Evolutionary conservation across 2,329 filamentous ascomycete genomes (phyloP).

Genomic region (Alternaria infectoria): DNA sequence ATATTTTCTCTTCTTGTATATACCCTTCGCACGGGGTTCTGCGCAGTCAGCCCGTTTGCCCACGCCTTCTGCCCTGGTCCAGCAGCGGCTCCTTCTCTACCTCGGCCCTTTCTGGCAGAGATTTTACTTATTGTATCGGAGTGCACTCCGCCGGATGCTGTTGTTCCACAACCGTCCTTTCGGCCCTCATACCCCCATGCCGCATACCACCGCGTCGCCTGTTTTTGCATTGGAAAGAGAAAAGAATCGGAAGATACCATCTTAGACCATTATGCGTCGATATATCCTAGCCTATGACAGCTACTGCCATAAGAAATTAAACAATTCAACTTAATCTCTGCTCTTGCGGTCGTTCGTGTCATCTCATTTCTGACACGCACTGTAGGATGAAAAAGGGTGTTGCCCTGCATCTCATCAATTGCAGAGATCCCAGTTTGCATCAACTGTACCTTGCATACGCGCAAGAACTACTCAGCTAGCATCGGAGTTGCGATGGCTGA

Average conservation of each 20-base stretch:
- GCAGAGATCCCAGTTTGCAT: background rate
- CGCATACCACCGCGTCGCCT: background rate
- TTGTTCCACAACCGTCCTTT: background rate
- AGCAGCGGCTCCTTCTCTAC: background rate
- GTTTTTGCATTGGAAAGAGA: constrained; percentile 1
- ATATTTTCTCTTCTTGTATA: constrained; percentile 18
- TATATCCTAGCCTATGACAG: background rate
- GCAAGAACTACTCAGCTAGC: background rate
- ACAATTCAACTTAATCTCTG: background rate
- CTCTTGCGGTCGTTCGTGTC: background rate
- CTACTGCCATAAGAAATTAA: background rate
- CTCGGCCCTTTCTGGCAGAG: background rate
- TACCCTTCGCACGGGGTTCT: constrained; percentile 5
- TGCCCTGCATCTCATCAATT: background rate
- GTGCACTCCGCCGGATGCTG: background rate
- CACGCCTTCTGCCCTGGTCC: constrained; percentile 2
- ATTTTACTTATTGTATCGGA: background rate
- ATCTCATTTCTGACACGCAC: background rate
- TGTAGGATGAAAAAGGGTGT: background rate
- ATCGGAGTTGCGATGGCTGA: background rate
- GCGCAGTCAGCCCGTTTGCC: background rate
- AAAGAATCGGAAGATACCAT: constrained; percentile 11
- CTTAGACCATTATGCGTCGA: constrained; percentile 10
- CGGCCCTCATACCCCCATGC: background rate
- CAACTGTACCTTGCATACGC: background rate